Evolutionary conservation across 2,329 filamentous ascomycete genomes (phyloP), one percentile per base, ranked within the genome.

Genomic region (Neophaeococcomyces aloes): DNA sequence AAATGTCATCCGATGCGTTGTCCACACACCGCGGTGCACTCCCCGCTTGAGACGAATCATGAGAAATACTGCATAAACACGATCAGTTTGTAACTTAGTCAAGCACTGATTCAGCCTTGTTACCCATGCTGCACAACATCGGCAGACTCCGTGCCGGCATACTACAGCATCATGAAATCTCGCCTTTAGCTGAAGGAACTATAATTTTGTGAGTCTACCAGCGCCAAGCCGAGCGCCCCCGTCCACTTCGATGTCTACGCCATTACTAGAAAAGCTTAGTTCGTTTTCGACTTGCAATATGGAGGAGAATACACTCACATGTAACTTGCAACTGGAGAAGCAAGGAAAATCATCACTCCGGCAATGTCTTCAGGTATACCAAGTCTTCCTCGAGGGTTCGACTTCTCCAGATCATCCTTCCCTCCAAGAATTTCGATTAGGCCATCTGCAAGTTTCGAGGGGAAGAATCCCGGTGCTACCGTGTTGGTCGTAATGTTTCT

Each of bases 321-420:
- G 32, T 50, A 52, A 25, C 38, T 50, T 10, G n/a, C 48, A 29
- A 34, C 48, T 11, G 46, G 48, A 6, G 42, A 46, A 13, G 40
- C 41, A 15, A 91, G 65, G 59, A 77, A 91, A 10, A 91, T 81
- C 3, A 89, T 78, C 1, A 74, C 72, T 0, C 80, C 85, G 0
- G 82, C 84, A 54, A 89, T 82, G 63, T 91, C 85, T 65, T 88
- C 84, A 0, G 83, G 74, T 50, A 65, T 57, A 0, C 85, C 85
- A 18, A 89, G 61, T 36, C 82, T 67, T 42, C 71, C 65, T 64
- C 81, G 77, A 7, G 84, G 83, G 59, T 79, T 86, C 11, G 53
- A 56, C 47, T 69, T 65, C 2, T 69, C 79, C 36, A 85, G 57
- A 52, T 64, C 64, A 19, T 81, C 75, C 8, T 65, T 63, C 1